A percentile compares a stretch with the other conserved stretches of the same genome.
phyloP scores from a whole-genome alignment of 805 yeast species.

The Isabelozyma rhagii region DNA sequence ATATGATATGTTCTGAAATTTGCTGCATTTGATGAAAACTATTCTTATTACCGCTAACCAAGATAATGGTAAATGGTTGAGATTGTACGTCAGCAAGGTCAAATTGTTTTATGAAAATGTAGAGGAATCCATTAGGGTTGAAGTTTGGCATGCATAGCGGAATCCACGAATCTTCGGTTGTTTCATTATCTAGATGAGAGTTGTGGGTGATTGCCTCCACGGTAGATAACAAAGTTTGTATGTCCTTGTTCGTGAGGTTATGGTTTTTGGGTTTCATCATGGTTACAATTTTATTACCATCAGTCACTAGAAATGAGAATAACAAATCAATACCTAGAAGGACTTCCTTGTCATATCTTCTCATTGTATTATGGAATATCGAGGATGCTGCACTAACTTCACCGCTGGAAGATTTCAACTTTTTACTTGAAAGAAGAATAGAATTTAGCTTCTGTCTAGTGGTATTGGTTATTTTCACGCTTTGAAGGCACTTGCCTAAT shows the following conservation, averaged over 20 bases:
- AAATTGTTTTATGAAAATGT: slow-evolving; percentile 63
- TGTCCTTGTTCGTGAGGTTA: slow-evolving; percentile 75
- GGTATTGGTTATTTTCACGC: slow-evolving; percentile 49
- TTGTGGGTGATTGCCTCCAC: slow-evolving; percentile 48
- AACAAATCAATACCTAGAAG: slow-evolving; percentile 47
- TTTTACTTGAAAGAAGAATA: slow-evolving; percentile 40
- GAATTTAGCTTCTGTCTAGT: slow-evolving; percentile 56
- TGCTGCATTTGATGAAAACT: slow-evolving; percentile 73
- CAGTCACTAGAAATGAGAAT: slow-evolving; percentile 70
- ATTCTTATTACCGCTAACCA: slow-evolving; percentile 69
- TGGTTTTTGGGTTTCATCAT: slow-evolving; percentile 77
- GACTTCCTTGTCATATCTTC: slow-evolving; percentile 7
- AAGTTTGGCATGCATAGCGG: slow-evolving; percentile 92
- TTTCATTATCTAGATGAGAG: not conserved
- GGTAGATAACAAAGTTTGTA: slow-evolving; percentile 70
- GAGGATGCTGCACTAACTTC: not conserved
- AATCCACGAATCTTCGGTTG: slow-evolving; percentile 78
- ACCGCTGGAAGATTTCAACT: slow-evolving; percentile 9
- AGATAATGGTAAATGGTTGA: slow-evolving; percentile 38
- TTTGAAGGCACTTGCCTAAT: slow-evolving; percentile 25
- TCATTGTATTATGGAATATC: not conserved
- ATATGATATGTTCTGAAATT: slow-evolving; percentile 51
- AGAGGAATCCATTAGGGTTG: slow-evolving; percentile 82
- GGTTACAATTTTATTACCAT: slow-evolving; percentile 62
- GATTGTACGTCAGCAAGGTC: slow-evolving; percentile 11